Percentiles rank a stretch among this genome's conserved stretches.
phyloP scores from a whole-genome alignment of 2,329 filamentous ascomycete species.

The Colletotrichum camelliae region DNA sequence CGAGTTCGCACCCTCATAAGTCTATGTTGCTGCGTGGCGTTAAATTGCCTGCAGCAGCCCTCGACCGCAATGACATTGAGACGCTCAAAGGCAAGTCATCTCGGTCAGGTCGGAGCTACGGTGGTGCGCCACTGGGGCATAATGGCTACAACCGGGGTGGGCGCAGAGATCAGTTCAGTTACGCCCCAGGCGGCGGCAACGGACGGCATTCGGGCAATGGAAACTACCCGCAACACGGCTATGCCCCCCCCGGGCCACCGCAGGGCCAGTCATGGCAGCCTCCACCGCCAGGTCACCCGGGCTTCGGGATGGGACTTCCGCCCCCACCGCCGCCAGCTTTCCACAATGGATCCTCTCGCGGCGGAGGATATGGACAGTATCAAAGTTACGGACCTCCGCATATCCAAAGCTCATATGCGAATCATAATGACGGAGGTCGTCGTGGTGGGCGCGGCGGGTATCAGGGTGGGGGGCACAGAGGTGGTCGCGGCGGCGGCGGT shows the following conservation, averaged over 20 bases:
- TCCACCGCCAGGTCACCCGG: constrained; percentile 48
- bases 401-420: background rate
- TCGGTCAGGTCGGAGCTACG: constrained; percentile 71
- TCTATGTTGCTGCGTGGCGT: constrained; percentile 92
- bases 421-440: background rate
- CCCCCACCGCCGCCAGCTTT: constrained; percentile 53
- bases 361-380: background rate
- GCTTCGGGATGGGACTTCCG: constrained; percentile 47
- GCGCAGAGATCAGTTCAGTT: constrained; percentile 57
- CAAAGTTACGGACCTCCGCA: constrained; percentile 8
- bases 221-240: constrained; percentile 14
- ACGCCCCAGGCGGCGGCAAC: constrained; percentile 39
- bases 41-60: constrained; percentile 71
- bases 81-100: constrained; percentile 70
- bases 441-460: constrained; percentile 8
- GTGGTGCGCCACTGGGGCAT: constrained; percentile 65
- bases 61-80: constrained; percentile 80
- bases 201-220: constrained; percentile 17
- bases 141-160: constrained; percentile 50
- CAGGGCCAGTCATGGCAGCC: constrained; percentile 39
- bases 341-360: constrained; percentile 4
- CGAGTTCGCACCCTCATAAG: constrained; percentile 77
- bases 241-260: background rate
- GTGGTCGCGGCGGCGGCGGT: background rate
- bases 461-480: constrained; percentile 1